Percentiles rank a stretch among this genome's conserved stretches.
Conservation (phyloP, 1,284 basidiomycete species). For the Ceratobasidium sp. region DNA sequence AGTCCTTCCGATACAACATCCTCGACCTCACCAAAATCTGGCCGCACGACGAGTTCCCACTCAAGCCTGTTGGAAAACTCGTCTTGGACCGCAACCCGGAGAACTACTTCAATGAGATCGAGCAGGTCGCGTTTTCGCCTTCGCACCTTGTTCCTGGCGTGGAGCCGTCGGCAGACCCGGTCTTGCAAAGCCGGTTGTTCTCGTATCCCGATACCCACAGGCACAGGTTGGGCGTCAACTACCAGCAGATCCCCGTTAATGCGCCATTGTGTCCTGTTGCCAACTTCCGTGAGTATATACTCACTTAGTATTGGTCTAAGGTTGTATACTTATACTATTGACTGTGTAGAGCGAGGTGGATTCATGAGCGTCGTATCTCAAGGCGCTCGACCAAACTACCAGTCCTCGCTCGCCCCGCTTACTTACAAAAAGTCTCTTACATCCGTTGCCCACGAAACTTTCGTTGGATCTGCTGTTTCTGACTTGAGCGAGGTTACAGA, state of each 20-base stretch:
- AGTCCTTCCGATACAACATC: conserved; percentile 85
- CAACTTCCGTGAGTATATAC: conserved; percentile 70
- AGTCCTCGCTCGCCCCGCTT: conserved; percentile 73
- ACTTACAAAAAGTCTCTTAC: conserved; percentile 59
- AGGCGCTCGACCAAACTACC: conserved; percentile 85
- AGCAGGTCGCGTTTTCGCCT: conserved; percentile 80
- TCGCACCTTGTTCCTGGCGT: conserved; percentile 87
- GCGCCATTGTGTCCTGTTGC: conserved; percentile 72
- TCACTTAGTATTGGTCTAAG: neutral
- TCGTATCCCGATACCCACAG: conserved; percentile 95
- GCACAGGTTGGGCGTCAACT: conserved; percentile 82
- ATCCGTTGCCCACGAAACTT: conserved; percentile 70
- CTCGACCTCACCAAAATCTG: conserved; percentile 92
- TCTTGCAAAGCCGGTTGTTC: conserved; percentile 92
- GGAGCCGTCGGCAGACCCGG: conserved; percentile 88
- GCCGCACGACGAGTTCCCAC: conserved; percentile 85
- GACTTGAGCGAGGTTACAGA: conserved; percentile 82
- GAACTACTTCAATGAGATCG: conserved; percentile 81
- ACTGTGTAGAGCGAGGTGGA: conserved; percentile 64
- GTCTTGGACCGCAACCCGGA: conserved; percentile 86
- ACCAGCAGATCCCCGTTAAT: conserved; percentile 90
- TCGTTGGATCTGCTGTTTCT: conserved; percentile 72
- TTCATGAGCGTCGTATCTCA: conserved; percentile 76
- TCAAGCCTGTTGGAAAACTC: conserved; percentile 84
- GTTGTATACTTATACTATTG: neutral